Conservation (phyloP, 192 early-diverging fungal genomes). For the Entomortierella chlamydospora region DNA sequence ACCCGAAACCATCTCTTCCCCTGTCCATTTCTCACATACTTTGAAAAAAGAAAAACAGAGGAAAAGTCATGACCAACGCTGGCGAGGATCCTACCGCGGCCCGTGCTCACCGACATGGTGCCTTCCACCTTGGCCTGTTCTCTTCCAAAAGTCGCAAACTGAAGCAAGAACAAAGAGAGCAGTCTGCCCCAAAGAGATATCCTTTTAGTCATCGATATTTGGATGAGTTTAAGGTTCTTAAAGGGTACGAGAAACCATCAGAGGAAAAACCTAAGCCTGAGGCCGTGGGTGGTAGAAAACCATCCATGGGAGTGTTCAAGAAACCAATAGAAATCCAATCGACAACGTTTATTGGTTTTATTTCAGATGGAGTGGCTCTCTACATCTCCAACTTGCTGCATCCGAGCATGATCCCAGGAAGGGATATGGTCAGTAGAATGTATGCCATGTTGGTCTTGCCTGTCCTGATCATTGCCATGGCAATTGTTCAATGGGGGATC, state of each 20-base stretch:
- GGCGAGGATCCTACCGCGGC: not conserved
- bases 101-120: not conserved
- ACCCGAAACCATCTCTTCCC: too few species aligned
- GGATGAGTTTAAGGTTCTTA: slow-evolving; percentile 18
- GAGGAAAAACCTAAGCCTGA: not conserved
- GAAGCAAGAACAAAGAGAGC: slow-evolving; percentile 9
- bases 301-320: slow-evolving; percentile 1
- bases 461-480: slow-evolving; percentile 25
- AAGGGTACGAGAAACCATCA: not conserved
- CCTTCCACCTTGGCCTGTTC: not conserved
- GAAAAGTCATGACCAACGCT: too few species aligned
- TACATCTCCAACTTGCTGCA: slow-evolving; percentile 24
- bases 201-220: slow-evolving; percentile 13
- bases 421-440: slow-evolving; percentile 22
- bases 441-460: slow-evolving; percentile 45
- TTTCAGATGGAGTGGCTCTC: slow-evolving; percentile 19
- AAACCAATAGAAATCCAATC: slow-evolving; percentile 31
- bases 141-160: not conserved
- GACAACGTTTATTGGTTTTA: slow-evolving; percentile 8
- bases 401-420: slow-evolving; percentile 37
- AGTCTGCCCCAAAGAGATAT: slow-evolving; percentile 15
- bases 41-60: not conserved
- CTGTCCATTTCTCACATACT: not conserved
- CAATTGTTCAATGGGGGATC: slow-evolving; percentile 25
- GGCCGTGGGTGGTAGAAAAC: not conserved